A percentile compares a stretch with the other conserved stretches of the same genome.
These are phyloP conservation scores for Amanita exitialis DNA, from an alignment of 768 basidiomycete species.

Conservation along the genomic window DNA sequence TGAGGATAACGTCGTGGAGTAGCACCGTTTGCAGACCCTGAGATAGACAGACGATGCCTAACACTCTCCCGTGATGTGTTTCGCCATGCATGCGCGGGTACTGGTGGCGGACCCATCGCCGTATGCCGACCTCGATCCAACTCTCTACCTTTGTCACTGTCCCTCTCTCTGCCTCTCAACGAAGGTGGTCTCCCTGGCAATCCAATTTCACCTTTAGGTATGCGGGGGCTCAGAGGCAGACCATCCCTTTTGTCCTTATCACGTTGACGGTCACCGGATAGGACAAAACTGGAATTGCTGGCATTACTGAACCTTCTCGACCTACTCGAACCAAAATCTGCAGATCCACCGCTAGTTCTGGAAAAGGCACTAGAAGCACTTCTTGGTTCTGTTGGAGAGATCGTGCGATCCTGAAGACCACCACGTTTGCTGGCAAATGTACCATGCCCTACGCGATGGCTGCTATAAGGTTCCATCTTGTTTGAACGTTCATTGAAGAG, in stretches of 20 bases:
- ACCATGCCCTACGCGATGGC: slow-evolving; percentile 32
- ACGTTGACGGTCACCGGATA: slow-evolving; percentile 17
- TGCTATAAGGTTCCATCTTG: slow-evolving; percentile 74
- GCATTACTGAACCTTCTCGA: slow-evolving; percentile 22
- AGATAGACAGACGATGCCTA: slow-evolving; percentile 40
- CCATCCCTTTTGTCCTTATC: slow-evolving; percentile 22
- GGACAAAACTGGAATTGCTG: slow-evolving; percentile 14
- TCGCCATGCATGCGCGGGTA: slow-evolving; percentile 27
- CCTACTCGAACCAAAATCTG: slow-evolving; percentile 4
- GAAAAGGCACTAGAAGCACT: background rate
- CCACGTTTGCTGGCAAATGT: slow-evolving; percentile 33
- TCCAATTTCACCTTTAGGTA: slow-evolving; percentile 20
- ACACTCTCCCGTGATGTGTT: slow-evolving; percentile 27
- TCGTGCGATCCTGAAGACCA: slow-evolving; percentile 29
- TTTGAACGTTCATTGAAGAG: slow-evolving; percentile 97
- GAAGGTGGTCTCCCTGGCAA: slow-evolving; percentile 13
- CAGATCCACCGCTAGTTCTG: background rate
- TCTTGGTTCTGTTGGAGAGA: slow-evolving; percentile 24
- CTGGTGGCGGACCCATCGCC: slow-evolving; percentile 43
- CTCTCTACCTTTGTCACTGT: slow-evolving; percentile 14
- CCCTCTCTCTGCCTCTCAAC: slow-evolving; percentile 19
- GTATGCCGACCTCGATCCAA: slow-evolving; percentile 17
- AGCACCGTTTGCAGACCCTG: slow-evolving; percentile 19
- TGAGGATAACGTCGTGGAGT: slow-evolving; percentile 21
- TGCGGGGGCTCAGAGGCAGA: slow-evolving; percentile 27